phyloP scores from a whole-genome alignment of 768 basidiomycete species.

The Lepiota brunneoincarnata region DNA sequence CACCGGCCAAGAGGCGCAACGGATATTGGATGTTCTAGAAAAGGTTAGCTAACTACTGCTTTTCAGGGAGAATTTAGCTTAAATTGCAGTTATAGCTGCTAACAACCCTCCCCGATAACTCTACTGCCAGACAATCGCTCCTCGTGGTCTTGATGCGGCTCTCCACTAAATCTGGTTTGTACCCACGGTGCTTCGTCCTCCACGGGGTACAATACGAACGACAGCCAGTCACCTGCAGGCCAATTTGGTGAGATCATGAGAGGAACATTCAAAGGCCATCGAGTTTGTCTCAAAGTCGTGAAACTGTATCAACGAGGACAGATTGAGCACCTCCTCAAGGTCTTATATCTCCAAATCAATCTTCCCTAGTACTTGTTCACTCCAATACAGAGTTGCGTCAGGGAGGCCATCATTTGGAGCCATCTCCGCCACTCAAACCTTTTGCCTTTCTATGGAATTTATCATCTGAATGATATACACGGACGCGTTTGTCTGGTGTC shows the following conservation, averaged over 20 bases:
- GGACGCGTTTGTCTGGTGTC: slow-evolving; percentile 12
- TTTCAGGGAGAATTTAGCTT: no score
- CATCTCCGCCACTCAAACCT: slow-evolving; percentile 11
- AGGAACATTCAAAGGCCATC: slow-evolving; percentile 16
- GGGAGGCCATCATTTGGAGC: slow-evolving; percentile 15
- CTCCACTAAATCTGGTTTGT: slow-evolving; percentile 21
- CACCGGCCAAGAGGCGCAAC: no score
- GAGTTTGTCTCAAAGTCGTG: slow-evolving; percentile 24
- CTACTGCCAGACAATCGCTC: neutral
- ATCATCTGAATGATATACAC: neutral
- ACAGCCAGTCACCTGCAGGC: slow-evolving; percentile 18
- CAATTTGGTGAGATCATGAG: slow-evolving; percentile 29
- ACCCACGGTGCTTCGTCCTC: slow-evolving; percentile 25
- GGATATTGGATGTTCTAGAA: no score
- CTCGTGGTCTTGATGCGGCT: slow-evolving; percentile 14
- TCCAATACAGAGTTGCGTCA: neutral
- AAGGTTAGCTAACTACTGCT: no score
- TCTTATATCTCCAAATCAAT: slow-evolving; percentile 1
- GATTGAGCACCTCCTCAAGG: slow-evolving; percentile 19
- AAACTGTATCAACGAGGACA: slow-evolving; percentile 21
- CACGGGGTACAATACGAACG: slow-evolving; percentile 14
- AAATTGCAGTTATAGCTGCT: no score
- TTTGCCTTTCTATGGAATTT: slow-evolving; percentile 15
- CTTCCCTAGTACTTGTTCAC: no score
- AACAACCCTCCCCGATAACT: no score